phyloP scores from a whole-genome alignment of 2,329 filamentous ascomycete genomes.

The Metarhizium sp. region DNA sequence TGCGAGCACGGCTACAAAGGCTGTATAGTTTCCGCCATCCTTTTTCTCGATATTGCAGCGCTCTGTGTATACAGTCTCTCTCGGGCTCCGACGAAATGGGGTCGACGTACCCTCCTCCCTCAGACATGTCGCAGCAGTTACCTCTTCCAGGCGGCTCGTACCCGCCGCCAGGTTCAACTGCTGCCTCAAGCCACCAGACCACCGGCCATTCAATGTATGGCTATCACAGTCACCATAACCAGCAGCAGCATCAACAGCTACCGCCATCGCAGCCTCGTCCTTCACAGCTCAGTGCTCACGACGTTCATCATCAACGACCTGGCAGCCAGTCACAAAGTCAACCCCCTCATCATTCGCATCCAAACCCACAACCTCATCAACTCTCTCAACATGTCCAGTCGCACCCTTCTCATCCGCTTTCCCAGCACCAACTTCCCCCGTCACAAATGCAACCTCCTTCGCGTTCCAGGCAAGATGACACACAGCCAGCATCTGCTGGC shows the following conservation, averaged over 20 bases:
- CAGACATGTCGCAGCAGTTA: constrained; percentile 22
- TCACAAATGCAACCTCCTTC: constrained; percentile 9
- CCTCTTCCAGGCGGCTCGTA: constrained; percentile 17
- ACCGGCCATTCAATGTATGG: constrained; percentile 2
- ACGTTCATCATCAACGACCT: constrained; percentile 9
- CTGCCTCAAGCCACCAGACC: constrained; percentile 8
- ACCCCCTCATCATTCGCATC: constrained; percentile 11
- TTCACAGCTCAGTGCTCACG: constrained; percentile 7
- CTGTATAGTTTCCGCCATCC: neutral
- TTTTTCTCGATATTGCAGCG: neutral
- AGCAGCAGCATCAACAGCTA: constrained; percentile 7
- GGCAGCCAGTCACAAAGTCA: neutral
- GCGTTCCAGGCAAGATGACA: constrained; percentile 15
- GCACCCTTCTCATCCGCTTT: neutral
- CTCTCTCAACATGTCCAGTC: constrained; percentile 4
- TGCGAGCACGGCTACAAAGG: neutral
- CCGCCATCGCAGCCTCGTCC: constrained; percentile 2
- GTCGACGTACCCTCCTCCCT: constrained; percentile 18
- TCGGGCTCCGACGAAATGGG: constrained; percentile 15
- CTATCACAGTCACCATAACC: constrained; percentile 13
- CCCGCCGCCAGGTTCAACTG: constrained; percentile 7
- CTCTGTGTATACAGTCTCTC: neutral
- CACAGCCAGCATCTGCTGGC: neutral
- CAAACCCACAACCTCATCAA: constrained; percentile 14
- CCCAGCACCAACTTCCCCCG: constrained; percentile 9